Evolutionary conservation across 2,329 filamentous ascomycete species (phyloP).

Genomic region (Nakataea oryzae): DNA sequence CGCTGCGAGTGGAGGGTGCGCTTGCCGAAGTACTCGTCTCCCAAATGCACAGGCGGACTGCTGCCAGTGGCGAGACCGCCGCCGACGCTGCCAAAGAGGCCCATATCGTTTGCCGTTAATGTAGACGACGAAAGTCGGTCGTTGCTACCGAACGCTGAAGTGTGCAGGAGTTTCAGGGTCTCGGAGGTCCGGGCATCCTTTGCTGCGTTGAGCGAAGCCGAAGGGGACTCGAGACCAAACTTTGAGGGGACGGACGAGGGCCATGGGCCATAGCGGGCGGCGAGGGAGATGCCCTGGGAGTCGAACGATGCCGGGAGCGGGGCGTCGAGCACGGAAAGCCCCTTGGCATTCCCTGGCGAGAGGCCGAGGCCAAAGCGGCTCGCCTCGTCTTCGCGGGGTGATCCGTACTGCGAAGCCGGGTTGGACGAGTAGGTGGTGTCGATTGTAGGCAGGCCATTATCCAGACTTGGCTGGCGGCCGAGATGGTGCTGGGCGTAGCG

Average conservation of each 20-base stretch:
- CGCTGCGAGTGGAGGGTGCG: conserved; percentile 56
- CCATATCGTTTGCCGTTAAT: conserved; percentile 1
- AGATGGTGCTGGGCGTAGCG: conserved; percentile 26
- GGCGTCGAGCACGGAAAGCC: conserved; percentile 83
- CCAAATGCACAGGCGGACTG: conserved; percentile 32
- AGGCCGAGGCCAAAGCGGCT: conserved; percentile 58
- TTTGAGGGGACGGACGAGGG: conserved; percentile 88
- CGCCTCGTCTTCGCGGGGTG: conserved; percentile 57
- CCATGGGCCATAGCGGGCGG: conserved; percentile 80
- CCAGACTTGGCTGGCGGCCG: conserved; percentile 39
- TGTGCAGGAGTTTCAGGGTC: conserved; percentile 53
- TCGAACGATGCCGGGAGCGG: conserved; percentile 92
- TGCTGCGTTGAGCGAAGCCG: conserved; percentile 57
- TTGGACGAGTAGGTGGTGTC: conserved; percentile 48
- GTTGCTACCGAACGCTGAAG: conserved; percentile 56
- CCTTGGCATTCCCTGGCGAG: conserved; percentile 62
- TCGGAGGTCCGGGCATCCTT: conserved; percentile 52
- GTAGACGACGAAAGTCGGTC: conserved; percentile 41
- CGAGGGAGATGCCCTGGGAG: conserved; percentile 88
- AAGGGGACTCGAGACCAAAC: conserved; percentile 80
- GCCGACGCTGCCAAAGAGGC: conserved; percentile 15
- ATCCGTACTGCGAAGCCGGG: conserved; percentile 60
- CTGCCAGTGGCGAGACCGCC: conserved; percentile 18
- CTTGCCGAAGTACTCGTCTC: conserved; percentile 57
- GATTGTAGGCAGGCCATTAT: conserved; percentile 45